Percentiles rank a stretch among this genome's conserved stretches.
Evolutionary conservation across 1,284 basidiomycete species (phyloP).

Genomic region (Mycena citricolor): DNA sequence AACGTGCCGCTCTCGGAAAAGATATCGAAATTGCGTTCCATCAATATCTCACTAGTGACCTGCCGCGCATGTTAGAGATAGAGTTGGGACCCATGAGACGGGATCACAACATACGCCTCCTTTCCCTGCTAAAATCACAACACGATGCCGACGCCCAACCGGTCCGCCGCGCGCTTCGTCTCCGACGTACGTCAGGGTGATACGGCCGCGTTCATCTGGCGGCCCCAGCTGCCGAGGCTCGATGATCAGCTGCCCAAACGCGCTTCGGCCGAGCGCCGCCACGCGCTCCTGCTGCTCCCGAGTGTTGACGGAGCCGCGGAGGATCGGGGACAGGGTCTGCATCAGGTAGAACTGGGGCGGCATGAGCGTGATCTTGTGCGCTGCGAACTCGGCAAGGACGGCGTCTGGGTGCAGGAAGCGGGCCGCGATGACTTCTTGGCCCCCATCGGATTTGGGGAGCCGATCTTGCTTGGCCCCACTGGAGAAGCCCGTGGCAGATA

Average conservation of each 20-base stretch:
- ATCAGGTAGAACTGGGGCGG: conserved; percentile 73
- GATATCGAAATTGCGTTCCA: conserved; percentile 61
- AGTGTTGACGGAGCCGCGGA: conserved; percentile 42
- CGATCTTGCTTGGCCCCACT: conserved; percentile 53
- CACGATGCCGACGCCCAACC: conserved; percentile 57
- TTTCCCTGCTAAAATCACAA: conserved; percentile 44
- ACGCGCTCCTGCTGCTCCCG: conserved; percentile 45
- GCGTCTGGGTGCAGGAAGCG: conserved; percentile 56
- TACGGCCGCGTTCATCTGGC: conserved; percentile 43
- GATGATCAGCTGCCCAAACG: conserved; percentile 61
- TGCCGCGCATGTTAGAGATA: conserved; percentile 25
- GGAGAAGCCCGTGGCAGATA: conserved; percentile 47
- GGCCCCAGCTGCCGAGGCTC: conserved; percentile 44
- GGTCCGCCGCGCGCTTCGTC: conserved; percentile 65
- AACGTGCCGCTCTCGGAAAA: no score
- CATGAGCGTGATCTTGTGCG: conserved; percentile 57
- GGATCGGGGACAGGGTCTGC: conserved; percentile 51
- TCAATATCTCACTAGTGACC: conserved; percentile 46
- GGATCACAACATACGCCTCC: conserved; percentile 41
- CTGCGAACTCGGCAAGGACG: conserved; percentile 51
- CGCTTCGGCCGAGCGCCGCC: conserved; percentile 45
- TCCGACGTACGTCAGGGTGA: conserved; percentile 61
- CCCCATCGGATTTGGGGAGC: conserved; percentile 65
- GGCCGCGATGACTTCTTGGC: conserved; percentile 64
- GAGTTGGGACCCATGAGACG: neutral